These are phyloP conservation scores for Globisporangium perplexum DNA, from an alignment of 352 stramenopile genomes.

Conservation along the genomic window DNA sequence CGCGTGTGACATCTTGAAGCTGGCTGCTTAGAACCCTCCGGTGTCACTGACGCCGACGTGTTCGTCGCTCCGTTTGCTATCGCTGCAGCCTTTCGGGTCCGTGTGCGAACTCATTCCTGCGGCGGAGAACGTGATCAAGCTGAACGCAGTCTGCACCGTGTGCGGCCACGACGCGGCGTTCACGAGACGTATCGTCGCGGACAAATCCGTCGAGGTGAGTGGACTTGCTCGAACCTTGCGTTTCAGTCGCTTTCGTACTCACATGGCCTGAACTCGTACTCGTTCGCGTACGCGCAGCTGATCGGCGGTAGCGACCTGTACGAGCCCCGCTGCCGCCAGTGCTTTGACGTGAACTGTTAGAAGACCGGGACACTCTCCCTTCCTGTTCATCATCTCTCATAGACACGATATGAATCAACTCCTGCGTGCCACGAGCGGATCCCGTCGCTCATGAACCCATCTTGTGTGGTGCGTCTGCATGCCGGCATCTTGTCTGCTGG, in stretches of 20 bases:
- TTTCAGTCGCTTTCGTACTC: neutral
- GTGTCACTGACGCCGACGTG: neutral
- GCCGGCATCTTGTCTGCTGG: neutral
- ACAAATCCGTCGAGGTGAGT: slow-evolving; percentile 63
- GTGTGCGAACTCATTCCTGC: slow-evolving; percentile 68
- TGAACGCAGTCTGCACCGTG: slow-evolving; percentile 79
- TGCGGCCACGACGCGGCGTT: slow-evolving; percentile 79
- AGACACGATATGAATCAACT: neutral
- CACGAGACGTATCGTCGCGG: slow-evolving; percentile 61
- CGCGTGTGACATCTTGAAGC: no score
- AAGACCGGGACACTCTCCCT: neutral
- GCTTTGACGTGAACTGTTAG: slow-evolving; percentile 36
- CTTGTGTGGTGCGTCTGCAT: neutral
- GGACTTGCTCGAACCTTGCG: neutral
- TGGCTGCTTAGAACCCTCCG: neutral
- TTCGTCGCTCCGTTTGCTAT: neutral
- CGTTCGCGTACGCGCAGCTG: slow-evolving; percentile 25
- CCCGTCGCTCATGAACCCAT: neutral
- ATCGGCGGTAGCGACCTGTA: slow-evolving; percentile 79
- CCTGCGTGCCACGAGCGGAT: neutral
- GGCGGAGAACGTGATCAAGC: slow-evolving; percentile 77
- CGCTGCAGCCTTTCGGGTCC: slow-evolving; percentile 51
- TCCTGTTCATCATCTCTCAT: neutral
- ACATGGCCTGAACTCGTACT: neutral
- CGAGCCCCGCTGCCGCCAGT: slow-evolving; percentile 71